Evolutionary conservation across 2,329 filamentous ascomycete genomes (phyloP).

Genomic region (Berkeleyomyces basicola): DNA sequence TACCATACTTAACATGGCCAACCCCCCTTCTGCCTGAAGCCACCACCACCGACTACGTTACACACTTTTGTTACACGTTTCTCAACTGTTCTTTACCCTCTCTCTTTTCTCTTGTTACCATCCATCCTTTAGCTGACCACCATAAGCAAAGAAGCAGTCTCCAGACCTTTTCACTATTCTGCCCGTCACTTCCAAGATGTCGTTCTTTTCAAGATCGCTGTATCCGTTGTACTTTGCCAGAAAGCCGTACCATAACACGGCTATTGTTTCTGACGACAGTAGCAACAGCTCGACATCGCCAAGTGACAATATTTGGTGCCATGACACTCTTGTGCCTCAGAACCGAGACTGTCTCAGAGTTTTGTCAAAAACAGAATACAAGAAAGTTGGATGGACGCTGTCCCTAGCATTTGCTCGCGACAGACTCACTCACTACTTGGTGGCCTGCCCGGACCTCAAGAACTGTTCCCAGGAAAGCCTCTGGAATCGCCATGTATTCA

Average conservation of each 20-base stretch:
- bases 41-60: too few species aligned
- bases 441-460: conserved; percentile 52
- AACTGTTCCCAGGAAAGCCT: conserved; percentile 47
- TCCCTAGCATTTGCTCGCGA: conserved; percentile 65
- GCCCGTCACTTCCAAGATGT: neutral
- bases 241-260: too few species aligned
- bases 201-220: neutral
- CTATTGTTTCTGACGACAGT: conserved; percentile 9
- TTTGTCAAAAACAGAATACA: conserved; percentile 46
- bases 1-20: too few species aligned
- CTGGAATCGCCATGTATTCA: conserved; percentile 61
- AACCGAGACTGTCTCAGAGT: conserved; percentile 25
- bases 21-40: too few species aligned
- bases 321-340: conserved; percentile 31
- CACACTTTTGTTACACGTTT: too few species aligned
- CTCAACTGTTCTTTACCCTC: too few species aligned
- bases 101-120: too few species aligned
- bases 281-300: neutral
- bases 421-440: conserved; percentile 56
- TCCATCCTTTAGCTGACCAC: too few species aligned
- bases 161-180: too few species aligned
- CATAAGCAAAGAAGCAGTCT: too few species aligned
- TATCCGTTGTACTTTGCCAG: too few species aligned
- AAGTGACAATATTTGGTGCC: neutral
- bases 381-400: conserved; percentile 52